These are phyloP conservation scores for Botrytis tulipae DNA, from an alignment of 2,329 filamentous ascomycete genomes.

Conservation along the genomic window DNA sequence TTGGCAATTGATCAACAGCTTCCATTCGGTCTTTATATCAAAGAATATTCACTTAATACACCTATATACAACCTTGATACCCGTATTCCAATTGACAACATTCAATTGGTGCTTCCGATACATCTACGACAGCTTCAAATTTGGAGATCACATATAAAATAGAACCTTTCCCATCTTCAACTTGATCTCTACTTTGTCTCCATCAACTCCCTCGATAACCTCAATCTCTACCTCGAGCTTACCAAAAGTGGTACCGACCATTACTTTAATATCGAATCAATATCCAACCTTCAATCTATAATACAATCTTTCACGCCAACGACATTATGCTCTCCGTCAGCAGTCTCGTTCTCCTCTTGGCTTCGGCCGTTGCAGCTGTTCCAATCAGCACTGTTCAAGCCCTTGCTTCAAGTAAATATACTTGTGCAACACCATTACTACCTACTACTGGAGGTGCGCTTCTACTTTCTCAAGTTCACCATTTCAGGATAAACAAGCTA, in stretches of 20 bases:
- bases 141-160: neutral
- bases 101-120: neutral
- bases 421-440: neutral
- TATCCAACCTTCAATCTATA: neutral
- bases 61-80: neutral
- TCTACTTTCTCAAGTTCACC: neutral
- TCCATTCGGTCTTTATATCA: neutral
- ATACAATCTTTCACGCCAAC: neutral
- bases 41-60: neutral
- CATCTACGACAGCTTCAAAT: neutral
- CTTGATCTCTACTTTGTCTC: neutral
- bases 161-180: neutral
- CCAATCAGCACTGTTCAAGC: neutral
- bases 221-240: neutral
- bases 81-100: neutral
- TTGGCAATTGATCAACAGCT: neutral
- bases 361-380: conserved; percentile 6
- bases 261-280: neutral
- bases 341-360: conserved; percentile 1
- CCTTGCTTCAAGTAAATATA: neutral
- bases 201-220: neutral
- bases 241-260: neutral
- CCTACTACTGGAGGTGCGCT: conserved; percentile 15
- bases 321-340: conserved; percentile 2
- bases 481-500: neutral